Evolutionary conservation across 805 yeast species (phyloP).

Genomic region (Saccharomycopsis malanga): DNA sequence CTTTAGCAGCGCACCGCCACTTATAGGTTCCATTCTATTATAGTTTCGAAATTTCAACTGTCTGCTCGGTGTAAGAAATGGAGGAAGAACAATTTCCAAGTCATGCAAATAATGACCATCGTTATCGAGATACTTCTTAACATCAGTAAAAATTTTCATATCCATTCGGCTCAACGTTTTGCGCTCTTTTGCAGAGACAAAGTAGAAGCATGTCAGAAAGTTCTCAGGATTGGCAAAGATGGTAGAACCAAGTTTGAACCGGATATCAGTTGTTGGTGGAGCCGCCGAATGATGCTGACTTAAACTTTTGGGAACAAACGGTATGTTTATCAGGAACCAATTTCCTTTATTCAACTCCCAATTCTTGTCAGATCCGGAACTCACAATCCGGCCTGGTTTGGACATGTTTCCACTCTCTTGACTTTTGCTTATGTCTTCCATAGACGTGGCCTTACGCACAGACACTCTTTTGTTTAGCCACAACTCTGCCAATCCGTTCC

Average conservation of each 20-base stretch:
- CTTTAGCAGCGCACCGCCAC: conserved; percentile 1
- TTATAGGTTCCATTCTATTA: not conserved
- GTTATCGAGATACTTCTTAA: conserved; percentile 6
- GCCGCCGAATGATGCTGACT: conserved; percentile 1
- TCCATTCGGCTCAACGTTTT: conserved; percentile 6
- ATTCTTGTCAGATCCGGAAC: not conserved
- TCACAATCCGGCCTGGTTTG: conserved; percentile 12
- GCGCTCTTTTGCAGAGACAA: conserved; percentile 6
- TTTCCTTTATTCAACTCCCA: conserved; percentile 5
- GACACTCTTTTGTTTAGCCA: conserved; percentile 13
- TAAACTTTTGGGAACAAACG: conserved; percentile 4
- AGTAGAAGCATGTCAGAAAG: conserved; percentile 12
- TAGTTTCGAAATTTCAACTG: not conserved
- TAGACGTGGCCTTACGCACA: not conserved
- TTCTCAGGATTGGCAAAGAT: conserved; percentile 8
- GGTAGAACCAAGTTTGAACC: conserved; percentile 10
- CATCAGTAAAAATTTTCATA: conserved; percentile 2
- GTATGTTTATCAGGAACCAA: conserved; percentile 5
- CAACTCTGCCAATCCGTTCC: conserved; percentile 15
- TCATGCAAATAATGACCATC: conserved; percentile 7
- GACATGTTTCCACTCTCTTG: not conserved
- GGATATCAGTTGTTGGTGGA: not conserved
- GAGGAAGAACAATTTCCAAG: conserved; percentile 5
- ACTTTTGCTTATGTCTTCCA: not conserved
- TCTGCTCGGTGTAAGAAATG: not conserved